These are phyloP conservation scores for Geranomyces variabilis DNA, from an alignment of 192 early-diverging fungal genomes.

Conservation along the genomic window DNA sequence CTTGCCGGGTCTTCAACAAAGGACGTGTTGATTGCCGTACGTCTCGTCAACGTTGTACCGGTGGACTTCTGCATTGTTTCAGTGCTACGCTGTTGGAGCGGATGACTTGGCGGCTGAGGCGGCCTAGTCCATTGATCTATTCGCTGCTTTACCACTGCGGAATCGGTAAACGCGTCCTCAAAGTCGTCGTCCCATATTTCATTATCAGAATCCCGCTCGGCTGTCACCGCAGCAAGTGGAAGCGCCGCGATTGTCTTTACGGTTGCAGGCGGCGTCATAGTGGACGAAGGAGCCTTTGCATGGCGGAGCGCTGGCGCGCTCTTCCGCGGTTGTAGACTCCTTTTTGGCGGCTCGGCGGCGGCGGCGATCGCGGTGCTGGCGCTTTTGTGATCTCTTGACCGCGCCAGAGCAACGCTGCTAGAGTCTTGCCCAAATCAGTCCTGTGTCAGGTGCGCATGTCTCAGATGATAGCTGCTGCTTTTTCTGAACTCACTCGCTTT, in stretches of 20 bases:
- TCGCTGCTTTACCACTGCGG: background rate
- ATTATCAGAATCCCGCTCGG: conserved; percentile 10
- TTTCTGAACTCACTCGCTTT: too few species aligned
- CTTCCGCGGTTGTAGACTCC: background rate
- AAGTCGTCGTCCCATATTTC: conserved; percentile 28
- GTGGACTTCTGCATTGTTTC: background rate
- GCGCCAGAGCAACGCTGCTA: too few species aligned
- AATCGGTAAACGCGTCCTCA: background rate
- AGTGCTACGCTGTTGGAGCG: background rate
- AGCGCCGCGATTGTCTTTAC: background rate
- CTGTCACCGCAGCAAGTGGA: background rate
- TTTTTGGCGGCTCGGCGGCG: too few species aligned
- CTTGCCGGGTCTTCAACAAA: conserved; percentile 1
- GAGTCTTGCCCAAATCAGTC: too few species aligned
- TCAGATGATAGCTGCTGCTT: too few species aligned
- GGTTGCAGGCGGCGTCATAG: background rate
- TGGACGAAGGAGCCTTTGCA: background rate
- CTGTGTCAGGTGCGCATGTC: too few species aligned
- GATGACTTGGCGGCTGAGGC: background rate
- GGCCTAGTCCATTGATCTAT: background rate
- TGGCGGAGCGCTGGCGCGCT: background rate
- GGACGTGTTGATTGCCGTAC: background rate
- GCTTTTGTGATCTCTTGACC: too few species aligned
- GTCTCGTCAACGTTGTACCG: background rate
- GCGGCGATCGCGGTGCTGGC: too few species aligned